phyloP scores from a whole-genome alignment of 225 moss, liverwort and hornwort genomes.

The Lunularia cruciata region DNA sequence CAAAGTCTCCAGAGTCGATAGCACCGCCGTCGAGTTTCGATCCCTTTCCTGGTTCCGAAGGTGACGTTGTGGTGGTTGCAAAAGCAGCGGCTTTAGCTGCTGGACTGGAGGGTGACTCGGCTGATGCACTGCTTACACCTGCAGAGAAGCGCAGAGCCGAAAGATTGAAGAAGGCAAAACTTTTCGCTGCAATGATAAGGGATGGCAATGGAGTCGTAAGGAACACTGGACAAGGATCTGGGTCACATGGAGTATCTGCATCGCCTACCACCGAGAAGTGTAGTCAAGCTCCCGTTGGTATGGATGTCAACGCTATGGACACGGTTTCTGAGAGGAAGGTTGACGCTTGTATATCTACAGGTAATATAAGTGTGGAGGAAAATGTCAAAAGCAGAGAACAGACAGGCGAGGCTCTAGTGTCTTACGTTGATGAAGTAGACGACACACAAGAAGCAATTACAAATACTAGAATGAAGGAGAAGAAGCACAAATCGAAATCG shows the following conservation, averaged over 20 bases:
- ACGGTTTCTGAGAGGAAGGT: not conserved
- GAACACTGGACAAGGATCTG: conserved; percentile 25
- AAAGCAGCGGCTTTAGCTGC: conserved; percentile 31
- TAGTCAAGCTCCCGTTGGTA: not conserved
- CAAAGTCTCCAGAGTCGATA: not conserved
- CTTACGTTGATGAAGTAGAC: conserved; percentile 3
- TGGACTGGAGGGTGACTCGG: conserved; percentile 29
- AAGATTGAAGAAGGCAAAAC: conserved; percentile 48
- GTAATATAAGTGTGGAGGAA: not conserved
- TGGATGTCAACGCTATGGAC: conserved; percentile 13
- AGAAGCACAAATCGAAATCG: conserved; percentile 27
- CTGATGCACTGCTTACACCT: conserved; percentile 36
- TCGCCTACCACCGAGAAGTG: conserved; percentile 19
- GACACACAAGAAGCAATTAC: conserved; percentile 2
- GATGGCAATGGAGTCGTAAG: conserved; percentile 28
- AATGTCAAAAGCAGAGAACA: conserved; percentile 8
- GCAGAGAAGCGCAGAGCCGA: conserved; percentile 46
- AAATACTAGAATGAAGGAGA: conserved; percentile 10
- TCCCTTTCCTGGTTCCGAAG: conserved; percentile 3
- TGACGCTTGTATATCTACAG: not conserved
- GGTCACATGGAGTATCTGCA: conserved; percentile 22
- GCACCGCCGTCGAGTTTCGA: not conserved
- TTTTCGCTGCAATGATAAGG: conserved; percentile 54
- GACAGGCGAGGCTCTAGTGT: conserved; percentile 6
- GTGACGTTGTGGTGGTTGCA: conserved; percentile 19